These are phyloP conservation scores for Aleurites moluccanus DNA, from an alignment of 441 rosid genomes.

Conservation along the genomic window DNA sequence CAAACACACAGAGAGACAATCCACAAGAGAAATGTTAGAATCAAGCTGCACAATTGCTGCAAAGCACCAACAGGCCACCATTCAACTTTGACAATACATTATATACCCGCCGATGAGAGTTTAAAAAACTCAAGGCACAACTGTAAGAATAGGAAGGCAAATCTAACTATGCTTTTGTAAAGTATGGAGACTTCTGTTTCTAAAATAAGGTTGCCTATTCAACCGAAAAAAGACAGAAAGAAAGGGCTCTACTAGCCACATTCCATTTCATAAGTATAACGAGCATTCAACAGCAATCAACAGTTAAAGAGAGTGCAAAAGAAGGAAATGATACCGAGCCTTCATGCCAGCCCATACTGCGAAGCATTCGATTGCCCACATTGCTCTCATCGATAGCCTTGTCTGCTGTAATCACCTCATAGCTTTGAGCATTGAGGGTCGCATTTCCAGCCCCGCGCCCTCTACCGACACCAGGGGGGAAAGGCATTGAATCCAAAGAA, in stretches of 20 bases:
- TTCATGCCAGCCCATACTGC: slow-evolving; percentile 99
- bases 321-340: slow-evolving; percentile 73
- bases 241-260: not conserved
- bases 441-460: slow-evolving; percentile 63
- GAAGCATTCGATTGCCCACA: slow-evolving; percentile 96
- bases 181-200: not conserved
- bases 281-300: not conserved
- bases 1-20: slow-evolving; percentile 23
- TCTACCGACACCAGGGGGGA: slow-evolving; percentile 97
- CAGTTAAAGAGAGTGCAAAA: slow-evolving; percentile 1
- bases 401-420: slow-evolving; percentile 89
- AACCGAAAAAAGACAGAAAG: not conserved
- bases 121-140: not conserved
- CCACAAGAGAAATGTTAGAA: slow-evolving; percentile 29
- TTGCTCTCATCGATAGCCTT: slow-evolving; percentile 90
- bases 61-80: slow-evolving; percentile 10
- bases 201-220: not conserved
- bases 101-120: not conserved
- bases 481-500: slow-evolving; percentile 81
- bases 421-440: slow-evolving; percentile 44
- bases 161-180: not conserved
- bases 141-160: not conserved
- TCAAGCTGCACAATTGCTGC: slow-evolving; percentile 14
- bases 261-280: slow-evolving; percentile 6
- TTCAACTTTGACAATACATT: not conserved